Evolutionary conservation across 2,329 filamentous ascomycete species (phyloP), one percentile per base, ranked within the genome.

Genomic region (Chaetomium sp.): DNA sequence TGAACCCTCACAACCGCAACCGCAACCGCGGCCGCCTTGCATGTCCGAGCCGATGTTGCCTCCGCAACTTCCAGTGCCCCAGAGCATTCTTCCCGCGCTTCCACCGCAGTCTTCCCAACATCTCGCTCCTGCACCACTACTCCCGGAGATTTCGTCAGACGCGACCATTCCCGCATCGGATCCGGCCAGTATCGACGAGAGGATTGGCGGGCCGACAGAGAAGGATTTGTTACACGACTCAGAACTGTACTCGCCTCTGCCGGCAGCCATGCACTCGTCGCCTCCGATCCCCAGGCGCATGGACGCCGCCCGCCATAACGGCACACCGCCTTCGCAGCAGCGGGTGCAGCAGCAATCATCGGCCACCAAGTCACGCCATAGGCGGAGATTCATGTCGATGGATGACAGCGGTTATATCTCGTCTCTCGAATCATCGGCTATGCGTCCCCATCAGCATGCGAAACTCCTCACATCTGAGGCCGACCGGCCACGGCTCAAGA

Each of bases 401-500:
- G 92, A 86, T 73, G 95, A 99, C 77, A 98, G 94, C 75, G 95
- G 95, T 49, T 99, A 98, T 77, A 97, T 96, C 75, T 98, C 95
- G 1, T 97, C 93, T 0, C 84, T 98, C 21, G 93, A 97, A 71
- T 98, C 95, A 2, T 98, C 95, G 0, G 92, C 85, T 16, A 85
- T 92, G 75, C 87, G 94, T 65, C 88, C 90, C 56, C 87, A 88
- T 68, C 85, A 86, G 69, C 82, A 85, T 66, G 80, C 80, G 19
- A 82, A 86, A 63, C 82, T 91, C 21, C 82, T 92, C 51, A 92
- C 89, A 4, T 94, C 92, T 0, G 93, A 96, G 72, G 85, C 88
- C 60, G 90, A 93, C 70, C 88, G 89, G n/a, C 90, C 90, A 57
- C 86, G 87, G 62, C 89, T 93, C 72, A 96, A 94, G 80, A 90